Evolutionary conservation across 225 moss, liverwort and hornwort genomes (phyloP).

Genomic region (Straminergon stramineum): DNA sequence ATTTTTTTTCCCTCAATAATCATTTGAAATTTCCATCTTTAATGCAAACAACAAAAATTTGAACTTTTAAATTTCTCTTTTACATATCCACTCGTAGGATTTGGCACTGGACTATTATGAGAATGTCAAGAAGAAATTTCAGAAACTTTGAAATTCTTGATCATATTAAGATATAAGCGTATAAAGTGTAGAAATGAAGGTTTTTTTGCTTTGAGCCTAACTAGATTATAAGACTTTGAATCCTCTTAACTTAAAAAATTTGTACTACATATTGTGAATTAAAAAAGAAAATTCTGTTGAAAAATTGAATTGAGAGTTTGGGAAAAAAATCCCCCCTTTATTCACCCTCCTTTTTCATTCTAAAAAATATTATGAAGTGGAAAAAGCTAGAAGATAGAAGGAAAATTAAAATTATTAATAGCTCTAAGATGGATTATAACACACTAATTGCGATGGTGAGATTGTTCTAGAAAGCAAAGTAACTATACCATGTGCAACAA

Average conservation of each 20-base stretch:
- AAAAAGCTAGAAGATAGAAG: not conserved
- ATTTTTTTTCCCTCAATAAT: not conserved
- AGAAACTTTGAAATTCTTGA: too few species aligned
- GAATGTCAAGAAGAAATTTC: too few species aligned
- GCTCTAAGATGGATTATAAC: not conserved
- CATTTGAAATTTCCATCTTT: too few species aligned
- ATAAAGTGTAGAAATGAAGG: accelerated
- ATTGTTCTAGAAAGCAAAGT: not conserved
- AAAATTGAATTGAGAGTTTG: not conserved
- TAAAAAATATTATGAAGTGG: not conserved
- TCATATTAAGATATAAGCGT: not conserved
- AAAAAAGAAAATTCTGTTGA: not conserved
- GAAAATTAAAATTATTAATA: not conserved
- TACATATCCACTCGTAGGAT: too few species aligned
- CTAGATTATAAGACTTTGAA: not conserved
- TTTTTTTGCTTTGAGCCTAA: not conserved
- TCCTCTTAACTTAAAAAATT: not conserved
- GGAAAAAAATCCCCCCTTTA: not conserved
- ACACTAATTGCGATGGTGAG: not conserved
- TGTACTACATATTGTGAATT: not conserved
- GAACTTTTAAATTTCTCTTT: not conserved
- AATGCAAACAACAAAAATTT: not conserved
- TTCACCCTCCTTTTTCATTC: not conserved
- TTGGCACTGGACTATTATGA: too few species aligned
- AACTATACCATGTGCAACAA: not conserved